Percentiles rank a stretch among this genome's conserved stretches.
Evolutionary conservation across 2,329 filamentous ascomycete genomes (phyloP).

Genomic region (Fusarium sp.): DNA sequence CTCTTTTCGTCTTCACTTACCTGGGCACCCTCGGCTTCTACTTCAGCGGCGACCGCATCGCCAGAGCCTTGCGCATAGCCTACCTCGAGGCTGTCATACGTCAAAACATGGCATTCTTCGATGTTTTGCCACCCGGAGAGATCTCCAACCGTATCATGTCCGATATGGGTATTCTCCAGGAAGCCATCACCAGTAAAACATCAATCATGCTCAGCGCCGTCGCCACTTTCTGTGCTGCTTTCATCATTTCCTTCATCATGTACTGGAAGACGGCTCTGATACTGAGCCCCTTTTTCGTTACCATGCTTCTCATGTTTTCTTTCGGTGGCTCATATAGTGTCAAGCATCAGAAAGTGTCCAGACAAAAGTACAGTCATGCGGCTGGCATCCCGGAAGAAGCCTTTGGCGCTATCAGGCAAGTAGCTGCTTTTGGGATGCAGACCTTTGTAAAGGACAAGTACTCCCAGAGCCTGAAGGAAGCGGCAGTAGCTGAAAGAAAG

Average conservation of each 20-base stretch:
- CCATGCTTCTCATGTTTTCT: conserved; percentile 77
- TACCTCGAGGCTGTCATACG: conserved; percentile 60
- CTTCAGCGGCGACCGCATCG: conserved; percentile 47
- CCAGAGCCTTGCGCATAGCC: conserved; percentile 54
- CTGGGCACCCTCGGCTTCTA: conserved; percentile 85
- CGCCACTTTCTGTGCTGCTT: conserved; percentile 81
- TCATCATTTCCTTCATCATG: conserved; percentile 83
- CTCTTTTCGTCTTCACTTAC: conserved; percentile 78
- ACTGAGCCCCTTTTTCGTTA: conserved; percentile 77
- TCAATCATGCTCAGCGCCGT: conserved; percentile 74
- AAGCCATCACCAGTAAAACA: conserved; percentile 85
- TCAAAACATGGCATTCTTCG: conserved; percentile 64
- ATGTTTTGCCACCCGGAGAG: conserved; percentile 54
- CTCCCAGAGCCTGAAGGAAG: conserved; percentile 76
- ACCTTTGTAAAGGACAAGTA: conserved; percentile 75
- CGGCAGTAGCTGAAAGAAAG: background rate
- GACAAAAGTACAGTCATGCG: conserved; percentile 78
- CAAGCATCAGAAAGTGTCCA: conserved; percentile 76
- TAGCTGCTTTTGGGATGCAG: conserved; percentile 9
- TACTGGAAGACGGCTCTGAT: conserved; percentile 89
- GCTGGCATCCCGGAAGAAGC: conserved; percentile 61
- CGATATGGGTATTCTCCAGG: conserved; percentile 85
- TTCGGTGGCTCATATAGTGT: conserved; percentile 74
- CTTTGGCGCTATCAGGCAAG: conserved; percentile 5
- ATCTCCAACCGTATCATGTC: conserved; percentile 70